Base-by-base conservation (phyloP, 176 grass and related monocot species). In the Zizania latifolia region DNA sequence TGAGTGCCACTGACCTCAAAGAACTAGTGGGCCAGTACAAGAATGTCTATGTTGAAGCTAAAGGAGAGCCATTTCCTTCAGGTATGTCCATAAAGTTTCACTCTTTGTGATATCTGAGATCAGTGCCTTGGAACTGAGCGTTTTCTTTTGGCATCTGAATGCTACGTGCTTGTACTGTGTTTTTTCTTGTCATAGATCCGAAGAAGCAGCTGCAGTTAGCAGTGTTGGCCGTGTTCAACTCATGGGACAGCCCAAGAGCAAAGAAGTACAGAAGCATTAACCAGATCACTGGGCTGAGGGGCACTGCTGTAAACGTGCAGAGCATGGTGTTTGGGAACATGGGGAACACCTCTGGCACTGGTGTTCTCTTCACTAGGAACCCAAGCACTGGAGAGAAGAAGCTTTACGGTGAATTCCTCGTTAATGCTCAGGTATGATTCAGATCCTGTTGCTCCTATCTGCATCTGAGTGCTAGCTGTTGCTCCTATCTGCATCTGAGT, bases 261-360 rank as follows among this genome's bases (percentile, higher is more conserved):
- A 99, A 82, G 1, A 99, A 99, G 83, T 99, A 95, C 66, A 83
- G 96, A 78, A 90, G 82, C 85, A 99, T 99, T 14, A 99, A 99
- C 70, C 71, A 89, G 76, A 99, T 99, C 82, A 94, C 79, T 2
- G 89, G 92, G 32, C 79, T 99, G 14, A 80, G 34, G 57, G 96
- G 96, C 35, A 99, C 96, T 8, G 96, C 96, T 7, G 96, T 99
- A 5, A 99, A 99, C 70, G 89, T 99, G 38, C 96, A 99, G 82
- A 88, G 66, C 72, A 99, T 99, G 96, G 96, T 99, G 72, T 99
- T 92, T 56, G 96, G 96, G 21, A 99, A 99, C 89, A 99, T 99
- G 96, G 96, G 96, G 4, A 71, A 90, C 79, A 92, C 89, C 24
- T 99, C 96, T 4, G 96, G 96, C 1, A 99, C 96, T 0, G 96